Base-by-base conservation (phyloP, 768 basidiomycete species). In the Udeniomyces megalosporus region DNA sequence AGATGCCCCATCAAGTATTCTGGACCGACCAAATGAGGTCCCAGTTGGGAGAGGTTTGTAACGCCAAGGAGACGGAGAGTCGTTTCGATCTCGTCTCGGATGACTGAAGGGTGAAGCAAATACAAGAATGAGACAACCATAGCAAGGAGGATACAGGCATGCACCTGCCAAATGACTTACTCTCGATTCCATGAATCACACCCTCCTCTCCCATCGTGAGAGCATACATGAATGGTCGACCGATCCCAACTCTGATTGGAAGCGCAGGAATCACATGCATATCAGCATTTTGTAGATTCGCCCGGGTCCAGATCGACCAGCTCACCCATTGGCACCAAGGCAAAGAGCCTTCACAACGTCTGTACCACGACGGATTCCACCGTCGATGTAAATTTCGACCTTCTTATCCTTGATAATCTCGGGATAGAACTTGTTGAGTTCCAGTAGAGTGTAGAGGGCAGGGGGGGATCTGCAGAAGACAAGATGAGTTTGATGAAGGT, bases 281-380 rank as follows among this genome's bases (percentile, higher is more conserved):
- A 55, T 20, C 49, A 22, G 17, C 1, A 38, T n/a, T 26, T 12
- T 14, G 4, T 38, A 4, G 17, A 5, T 17, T 17, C 7, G 12
- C 6, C 35, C 7, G 53, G 4, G 24, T n/a, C 12, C 6, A 7
- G 20, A 14, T 10, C 47, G 47, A 6, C 22, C 15, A 24, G 44
- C 53, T 55, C n/a, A 55, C 58, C 73, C 75, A 31, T 71, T 73
- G 2, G 73, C 75, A 8, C 74, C 74, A 8, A 95, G 77, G 70
- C 88, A 92, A 11, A 93, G 74, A 0, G 90, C 90, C 73, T 93
- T 95, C 52, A 95, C 75, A 17, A 91, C 83, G 74, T 92, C 90
- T 62, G 88, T 90, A 17, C 89, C 89, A 52, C 89, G 80, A 52
- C 78, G 77, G 28, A 87, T 75, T 15, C 86, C 86, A 73, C 90